Evolutionary conservation across 192 early-diverging fungal species (phyloP), one percentile per base, ranked within the genome.

Genomic region (Glomus cerebriforme): DNA sequence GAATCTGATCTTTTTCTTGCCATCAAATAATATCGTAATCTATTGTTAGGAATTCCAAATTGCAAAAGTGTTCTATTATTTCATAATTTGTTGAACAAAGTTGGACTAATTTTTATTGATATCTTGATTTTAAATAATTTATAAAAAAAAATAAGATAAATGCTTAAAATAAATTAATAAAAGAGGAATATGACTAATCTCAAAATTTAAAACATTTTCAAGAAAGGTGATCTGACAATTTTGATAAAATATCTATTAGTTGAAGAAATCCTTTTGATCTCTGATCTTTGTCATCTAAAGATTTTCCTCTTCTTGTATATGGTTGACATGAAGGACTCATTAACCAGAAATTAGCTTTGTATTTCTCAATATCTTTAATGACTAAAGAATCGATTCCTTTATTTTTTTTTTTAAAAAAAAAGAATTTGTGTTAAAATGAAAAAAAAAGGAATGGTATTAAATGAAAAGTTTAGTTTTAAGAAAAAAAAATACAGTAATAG

Each of bases 241-340:
- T 85, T 68, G 82, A 85, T 19, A 94, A 80, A 19, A 92, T 79
- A 54, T 90, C 86, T 78, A 94, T 81, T 5, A 94, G 80, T 72
- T 91, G 92, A 17, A 95, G 80, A 22, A 95, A 87, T 49, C 91
- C 89, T 64, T 92, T 90, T 13, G 94, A 88, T 22, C 94, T 85
- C 26, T 84, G 81, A 79, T 95, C 93, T 29, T 91, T 84, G 80
- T 91, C 87, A 77, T 96, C 94, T 75, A 93, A 81, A 60, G 84
- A 71, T 64, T 94, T 95, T 24, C 96, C 95, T 26, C 92, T 94
- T 13, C 88, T n/a, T n/a, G n/a, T n/a, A n/a, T n/a, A n/a, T 85
- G 89, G 89, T 86, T 98, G 97, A 73, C 97, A 98, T 0, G 97
- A 96, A 35, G 97, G 97, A 73, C 92, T 94, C 70, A 97, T 86